Base-by-base conservation (phyloP, 768 basidiomycete genomes). In the Naganishia onofrii region DNA sequence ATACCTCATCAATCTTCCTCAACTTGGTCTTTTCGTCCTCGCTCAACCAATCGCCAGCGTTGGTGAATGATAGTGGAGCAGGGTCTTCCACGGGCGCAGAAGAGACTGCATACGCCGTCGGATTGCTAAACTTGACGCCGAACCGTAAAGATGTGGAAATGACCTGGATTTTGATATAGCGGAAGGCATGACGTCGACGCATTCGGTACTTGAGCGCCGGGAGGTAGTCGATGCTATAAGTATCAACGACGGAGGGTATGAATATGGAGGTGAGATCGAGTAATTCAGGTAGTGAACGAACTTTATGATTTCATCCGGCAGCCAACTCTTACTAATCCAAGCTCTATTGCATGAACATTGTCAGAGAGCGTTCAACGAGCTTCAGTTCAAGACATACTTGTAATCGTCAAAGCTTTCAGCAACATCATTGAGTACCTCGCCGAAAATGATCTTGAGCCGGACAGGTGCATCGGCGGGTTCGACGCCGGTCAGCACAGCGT, bases 361-460 rank as follows among this genome's bases (percentile, higher is more conserved):
- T 10, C 13, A 32, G 42, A 17, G 19, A 5, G 7, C 9, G 12
- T 32, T 44, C 42, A 29, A 51, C 19, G 9, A 19, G 42, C 38
- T 21, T 2, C 21, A 48, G 3, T 26, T 15, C 10, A 13, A 13
- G 1, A 68, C 72, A 5, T 44, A 73, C 70, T 71, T 72, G 70
- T 77, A 77, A 10, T 70, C 66, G n/a, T 77, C 76, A n/a, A 77
- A 77, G 19, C 46, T 48, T 66, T 77, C 76, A 3, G 74, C 76
- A 6, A 77, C 71, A 42, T 77, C 76, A 65, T 69, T 75, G 29
- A 77, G 54, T 51, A 77, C 71, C 67, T 77, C 76, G 12, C 76
- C 76, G 52, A 71, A 75, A 0, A 70, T 48, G 21, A 74, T 38
- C 38, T 65, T 36, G 8, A 74, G 63, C 9, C 72, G 60, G 31